These are phyloP conservation scores for Globisporangium spinosum DNA, from an alignment of 352 stramenopile genomes.

Conservation along the genomic window DNA sequence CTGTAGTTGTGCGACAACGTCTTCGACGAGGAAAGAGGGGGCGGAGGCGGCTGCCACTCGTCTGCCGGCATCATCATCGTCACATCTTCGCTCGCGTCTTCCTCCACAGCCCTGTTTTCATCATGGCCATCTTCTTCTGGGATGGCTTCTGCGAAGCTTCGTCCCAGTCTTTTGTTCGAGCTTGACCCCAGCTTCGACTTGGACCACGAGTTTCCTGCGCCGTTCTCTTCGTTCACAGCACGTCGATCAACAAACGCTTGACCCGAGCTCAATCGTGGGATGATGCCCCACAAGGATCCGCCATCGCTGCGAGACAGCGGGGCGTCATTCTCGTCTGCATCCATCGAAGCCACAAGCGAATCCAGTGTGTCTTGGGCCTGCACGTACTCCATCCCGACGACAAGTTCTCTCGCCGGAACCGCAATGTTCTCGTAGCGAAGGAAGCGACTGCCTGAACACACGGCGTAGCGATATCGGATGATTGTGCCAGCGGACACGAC, in stretches of 20 bases:
- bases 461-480: conserved; percentile 82
- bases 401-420: conserved; percentile 42
- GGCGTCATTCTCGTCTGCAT: conserved; percentile 6
- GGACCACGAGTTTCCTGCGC: conserved; percentile 19
- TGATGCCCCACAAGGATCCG: conserved; percentile 45
- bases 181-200: conserved; percentile 20
- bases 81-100: conserved; percentile 8
- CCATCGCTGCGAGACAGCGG: conserved; percentile 17
- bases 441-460: conserved; percentile 80
- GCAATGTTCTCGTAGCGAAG: conserved; percentile 65
- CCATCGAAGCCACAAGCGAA: conserved; percentile 18
- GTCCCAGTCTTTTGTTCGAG: conserved; percentile 21
- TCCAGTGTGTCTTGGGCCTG: conserved; percentile 80
- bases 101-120: conserved; percentile 5
- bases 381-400: conserved; percentile 50
- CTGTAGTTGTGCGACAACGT: conserved; percentile 17
- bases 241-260: conserved; percentile 80
- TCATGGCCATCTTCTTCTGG: conserved; percentile 47
- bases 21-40: conserved; percentile 3
- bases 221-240: conserved; percentile 40
- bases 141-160: conserved; percentile 45
- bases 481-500: conserved; percentile 54
- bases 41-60: conserved; percentile 6
- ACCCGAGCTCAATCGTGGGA: conserved; percentile 77
- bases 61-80: conserved; percentile 10